Evolutionary conservation across 2,329 filamentous ascomycete species (phyloP).

Genomic region (Xylariaceae sp.): DNA sequence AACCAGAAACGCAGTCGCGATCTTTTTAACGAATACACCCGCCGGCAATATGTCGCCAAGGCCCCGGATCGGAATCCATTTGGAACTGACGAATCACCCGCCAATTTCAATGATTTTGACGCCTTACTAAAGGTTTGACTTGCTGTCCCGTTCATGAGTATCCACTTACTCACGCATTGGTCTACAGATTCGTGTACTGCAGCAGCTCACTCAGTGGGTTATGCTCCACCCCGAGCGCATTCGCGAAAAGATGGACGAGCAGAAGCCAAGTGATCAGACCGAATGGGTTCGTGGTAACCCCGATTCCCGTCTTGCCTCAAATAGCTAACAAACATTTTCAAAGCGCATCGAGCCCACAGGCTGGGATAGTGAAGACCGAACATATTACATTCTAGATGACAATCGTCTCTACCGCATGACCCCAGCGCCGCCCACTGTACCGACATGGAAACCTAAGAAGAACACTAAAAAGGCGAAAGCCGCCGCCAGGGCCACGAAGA

Average conservation of each 20-base stretch:
- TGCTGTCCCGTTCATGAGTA: neutral
- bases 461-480: constrained; percentile 62
- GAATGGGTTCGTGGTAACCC: constrained; percentile 64
- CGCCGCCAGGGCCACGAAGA: constrained; percentile 63
- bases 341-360: constrained; percentile 76
- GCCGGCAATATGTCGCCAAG: constrained; percentile 81
- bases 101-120: constrained; percentile 75
- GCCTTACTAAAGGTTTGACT: constrained; percentile 64
- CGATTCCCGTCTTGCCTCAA: constrained; percentile 21
- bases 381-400: constrained; percentile 88
- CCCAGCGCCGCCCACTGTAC: constrained; percentile 60
- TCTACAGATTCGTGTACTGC: constrained; percentile 64
- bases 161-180: constrained; percentile 3
- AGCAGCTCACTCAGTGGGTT: constrained; percentile 85
- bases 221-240: constrained; percentile 83
- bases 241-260: constrained; percentile 77
- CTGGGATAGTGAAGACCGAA: constrained; percentile 81
- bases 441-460: constrained; percentile 53
- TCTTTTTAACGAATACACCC: constrained; percentile 88
- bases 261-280: constrained; percentile 73
- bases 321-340: constrained; percentile 25
- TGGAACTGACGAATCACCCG: constrained; percentile 66
- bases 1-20: constrained; percentile 54
- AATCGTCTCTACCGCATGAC: constrained; percentile 85
- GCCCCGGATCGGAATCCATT: constrained; percentile 78